These are phyloP conservation scores for Ulota crispa DNA, from an alignment of 225 moss, liverwort and hornwort species.

Conservation along the genomic window DNA sequence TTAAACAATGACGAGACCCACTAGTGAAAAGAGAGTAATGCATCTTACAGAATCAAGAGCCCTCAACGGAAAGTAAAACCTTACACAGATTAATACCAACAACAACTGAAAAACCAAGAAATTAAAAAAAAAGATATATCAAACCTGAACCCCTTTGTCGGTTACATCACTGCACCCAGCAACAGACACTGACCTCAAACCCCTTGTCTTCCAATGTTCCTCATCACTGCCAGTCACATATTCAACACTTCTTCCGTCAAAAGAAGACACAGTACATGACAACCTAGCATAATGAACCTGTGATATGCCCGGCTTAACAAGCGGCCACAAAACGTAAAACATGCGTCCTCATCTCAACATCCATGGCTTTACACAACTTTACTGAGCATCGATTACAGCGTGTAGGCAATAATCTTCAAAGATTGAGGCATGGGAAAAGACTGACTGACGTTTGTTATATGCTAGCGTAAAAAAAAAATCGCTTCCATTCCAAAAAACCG, in stretches of 20 bases:
- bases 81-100: conserved; percentile 1
- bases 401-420: neutral
- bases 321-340: neutral
- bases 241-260: conserved; percentile 8
- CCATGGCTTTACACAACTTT: neutral
- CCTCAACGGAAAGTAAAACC: neutral
- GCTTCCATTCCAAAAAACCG: neutral
- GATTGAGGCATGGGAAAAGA: neutral
- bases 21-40: conserved; percentile 14
- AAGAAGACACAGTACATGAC: neutral
- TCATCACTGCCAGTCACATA: conserved; percentile 43
- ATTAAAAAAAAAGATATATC: neutral
- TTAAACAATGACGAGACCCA: conserved; percentile 19
- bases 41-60: conserved; percentile 7
- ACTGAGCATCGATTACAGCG: neutral
- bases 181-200: conserved; percentile 73
- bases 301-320: neutral
- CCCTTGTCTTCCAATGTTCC: conserved; percentile 52
- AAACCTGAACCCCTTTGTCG: conserved; percentile 92
- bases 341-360: neutral
- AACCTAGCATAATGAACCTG: neutral
- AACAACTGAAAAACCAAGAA: neutral
- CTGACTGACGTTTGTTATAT: neutral
- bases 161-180: conserved; percentile 80
- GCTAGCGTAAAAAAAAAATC: neutral